Evolutionary conservation across 2,329 filamentous ascomycete genomes (phyloP), one percentile per base, ranked within the genome.

Genomic region (Colletotrichum sp.): DNA sequence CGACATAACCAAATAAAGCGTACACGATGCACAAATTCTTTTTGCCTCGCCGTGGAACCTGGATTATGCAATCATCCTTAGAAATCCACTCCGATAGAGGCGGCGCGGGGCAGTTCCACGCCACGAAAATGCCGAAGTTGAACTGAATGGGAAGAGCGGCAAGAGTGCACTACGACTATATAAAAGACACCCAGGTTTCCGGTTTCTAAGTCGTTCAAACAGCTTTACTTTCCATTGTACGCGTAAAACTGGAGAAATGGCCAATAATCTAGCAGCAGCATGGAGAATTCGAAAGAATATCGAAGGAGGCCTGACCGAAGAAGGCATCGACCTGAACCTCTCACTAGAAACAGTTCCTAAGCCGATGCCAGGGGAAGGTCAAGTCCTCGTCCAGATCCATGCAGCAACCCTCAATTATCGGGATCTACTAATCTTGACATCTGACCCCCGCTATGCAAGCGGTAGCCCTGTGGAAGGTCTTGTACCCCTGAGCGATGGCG

Each of bases 341-440:
- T 56, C 43, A 18, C 28, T 36, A 6, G 64, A 67, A 16, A 13
- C 55, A 24, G 43, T 34, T 18, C 2, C n/a, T 2, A 52, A 32
- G 16, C 63, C 28, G 3, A n/a, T 12, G 26, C 43, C 28, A 12
- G 10, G 4, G 12, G 13, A 52, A 43, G 63, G 28, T 28, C 63
- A 66, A n/a, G 26, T 66, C 7, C 38, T 69, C 16, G 66, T 69
- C 13, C 66, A 55, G 9, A 30, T 69, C 1, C 52, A 61, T 26
- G 66, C 66, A 6, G 32, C 66, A 5, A 34, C 66, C 10, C 66
- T 69, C 30, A 69, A 69, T 48, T 58, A 58, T 30, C 66, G 32
- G 2, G 66, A 69, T 55, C 30, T 69, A 7, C 16, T 69, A 0
- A 43, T 69, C 18, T 21, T 38, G 10, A 61, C 30, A 9, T 61